phyloP scores from a whole-genome alignment of 2,329 filamentous ascomycete species.

The Colletotrichum sansevieriae region DNA sequence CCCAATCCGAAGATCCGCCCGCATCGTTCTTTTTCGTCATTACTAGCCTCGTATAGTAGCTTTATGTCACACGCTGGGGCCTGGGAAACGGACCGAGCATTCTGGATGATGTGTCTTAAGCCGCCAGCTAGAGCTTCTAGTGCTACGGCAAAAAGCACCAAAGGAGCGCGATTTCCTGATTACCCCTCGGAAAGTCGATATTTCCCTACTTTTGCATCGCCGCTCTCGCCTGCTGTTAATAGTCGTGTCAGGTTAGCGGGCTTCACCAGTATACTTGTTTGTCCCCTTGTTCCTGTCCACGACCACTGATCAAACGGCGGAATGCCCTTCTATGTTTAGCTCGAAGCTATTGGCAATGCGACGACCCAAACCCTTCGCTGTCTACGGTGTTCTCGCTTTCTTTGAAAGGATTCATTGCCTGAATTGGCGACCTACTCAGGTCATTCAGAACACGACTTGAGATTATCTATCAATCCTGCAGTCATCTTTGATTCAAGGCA shows the following conservation, averaged over 20 bases:
- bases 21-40: conserved; percentile 19
- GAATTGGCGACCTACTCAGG: conserved; percentile 22
- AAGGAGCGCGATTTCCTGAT: conserved; percentile 10
- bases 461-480: conserved; percentile 6
- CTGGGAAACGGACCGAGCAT: conserved; percentile 35
- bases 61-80: conserved; percentile 12
- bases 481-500: conserved; percentile 7
- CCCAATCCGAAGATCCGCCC: conserved; percentile 26
- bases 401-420: not conserved
- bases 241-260: not conserved
- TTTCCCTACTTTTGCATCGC: conserved; percentile 11
- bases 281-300: conserved; percentile 11
- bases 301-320: conserved; percentile 6
- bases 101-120: conserved; percentile 18
- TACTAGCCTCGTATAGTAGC: conserved; percentile 14
- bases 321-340: conserved; percentile 3
- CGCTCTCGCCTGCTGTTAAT: not conserved
- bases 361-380: not conserved
- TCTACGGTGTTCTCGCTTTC: not conserved
- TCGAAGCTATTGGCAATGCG: conserved; percentile 8
- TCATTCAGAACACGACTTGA: conserved; percentile 10
- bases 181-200: conserved; percentile 9
- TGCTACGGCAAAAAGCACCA: conserved; percentile 15
- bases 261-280: conserved; percentile 7
- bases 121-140: conserved; percentile 24